Evolutionary conservation across 1,284 basidiomycete genomes (phyloP), one percentile per base, ranked within the genome.

Genomic region (Marasmius fiardii): DNA sequence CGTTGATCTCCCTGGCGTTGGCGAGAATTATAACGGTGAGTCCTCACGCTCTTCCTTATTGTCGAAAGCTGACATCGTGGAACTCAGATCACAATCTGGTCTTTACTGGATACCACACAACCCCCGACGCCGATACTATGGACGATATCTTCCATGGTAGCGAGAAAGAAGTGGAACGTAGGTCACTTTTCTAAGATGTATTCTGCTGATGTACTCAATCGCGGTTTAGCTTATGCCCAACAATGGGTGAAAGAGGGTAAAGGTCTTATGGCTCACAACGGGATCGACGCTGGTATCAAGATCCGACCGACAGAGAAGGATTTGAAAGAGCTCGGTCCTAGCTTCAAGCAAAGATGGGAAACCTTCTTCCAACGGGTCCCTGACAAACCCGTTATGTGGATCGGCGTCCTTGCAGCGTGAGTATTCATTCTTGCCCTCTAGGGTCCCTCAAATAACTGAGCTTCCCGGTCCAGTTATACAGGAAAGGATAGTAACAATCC

Each of bases 221-320:
- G 16, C 6, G 28, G 14, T 4, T 18, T 11, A 49, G 47, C 47
- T 10, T 49, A 49, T 33, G 12, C 33, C n/a, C n/a, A 26, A 10
- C 47, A 49, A 33, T 49, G 47, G 47, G 3, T 1, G 26, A 33
- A 49, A 8, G 47, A 31, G 4, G 47, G 28, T 4, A 49, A 49
- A 33, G 47, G 47, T 16, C 14, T 31, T 4, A 49, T 49, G 47
- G 47, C 47, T 18, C 47, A 49, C 20, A 63, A 60, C 48, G 58
- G 56, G 33, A 44, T 63, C 35, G 61, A 63, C 26, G 60, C 54
- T 14, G 61, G 56, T 5, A 58, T 61, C 24, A 63, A 63, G 47
- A 37, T 59, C 16, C 51, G 61, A 12, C 60, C 61, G n/a, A 51
- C 39, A 14, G 37, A 24, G 11, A 33, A 56, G 21, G 56, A 61